Percentiles rank a stretch among this genome's conserved stretches.
These are phyloP conservation scores for Arthroderma sp. DNA, from an alignment of 2,329 filamentous ascomycete species.

Conservation along the genomic window DNA sequence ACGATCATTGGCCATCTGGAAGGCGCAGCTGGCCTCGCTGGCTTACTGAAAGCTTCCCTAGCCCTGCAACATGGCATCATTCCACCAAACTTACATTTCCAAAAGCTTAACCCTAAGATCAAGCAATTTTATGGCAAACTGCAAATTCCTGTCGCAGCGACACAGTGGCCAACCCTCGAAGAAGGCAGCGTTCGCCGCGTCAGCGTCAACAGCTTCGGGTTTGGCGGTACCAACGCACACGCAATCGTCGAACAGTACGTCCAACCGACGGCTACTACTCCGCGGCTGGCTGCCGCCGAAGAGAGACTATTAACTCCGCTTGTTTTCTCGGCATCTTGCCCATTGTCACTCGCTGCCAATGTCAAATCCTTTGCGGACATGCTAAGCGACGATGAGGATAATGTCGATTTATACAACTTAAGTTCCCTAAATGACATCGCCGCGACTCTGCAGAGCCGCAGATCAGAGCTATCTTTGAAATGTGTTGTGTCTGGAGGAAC, in stretches of 20 bases:
- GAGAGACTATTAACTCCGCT: not conserved
- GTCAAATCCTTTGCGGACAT: not conserved
- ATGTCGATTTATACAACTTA: not conserved
- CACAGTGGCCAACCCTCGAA: constrained; percentile 16
- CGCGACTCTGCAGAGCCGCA: not conserved
- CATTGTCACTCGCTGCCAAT: not conserved
- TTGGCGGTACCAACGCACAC: constrained; percentile 18
- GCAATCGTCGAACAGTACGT: constrained; percentile 12
- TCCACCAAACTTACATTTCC: constrained; percentile 16
- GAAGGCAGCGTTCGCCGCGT: constrained; percentile 13
- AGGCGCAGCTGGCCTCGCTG: constrained; percentile 15
- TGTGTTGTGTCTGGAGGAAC: not conserved
- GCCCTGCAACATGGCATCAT: constrained; percentile 16
- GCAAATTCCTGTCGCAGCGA: constrained; percentile 7
- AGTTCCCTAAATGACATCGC: not conserved
- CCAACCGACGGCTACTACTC: not conserved
- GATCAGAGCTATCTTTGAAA: not conserved
- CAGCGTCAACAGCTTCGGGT: constrained; percentile 23
- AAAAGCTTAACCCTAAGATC: constrained; percentile 11
- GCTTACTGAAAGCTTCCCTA: constrained; percentile 18
- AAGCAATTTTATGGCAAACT: constrained; percentile 5
- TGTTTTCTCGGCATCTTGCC: not conserved
- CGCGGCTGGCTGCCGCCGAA: not conserved
- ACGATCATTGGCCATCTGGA: constrained; percentile 22
- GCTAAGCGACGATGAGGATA: not conserved